A percentile compares a stretch with the other conserved stretches of the same genome.
Conservation (phyloP, 305 asterid genomes). For the Fraxinus latifolia region DNA sequence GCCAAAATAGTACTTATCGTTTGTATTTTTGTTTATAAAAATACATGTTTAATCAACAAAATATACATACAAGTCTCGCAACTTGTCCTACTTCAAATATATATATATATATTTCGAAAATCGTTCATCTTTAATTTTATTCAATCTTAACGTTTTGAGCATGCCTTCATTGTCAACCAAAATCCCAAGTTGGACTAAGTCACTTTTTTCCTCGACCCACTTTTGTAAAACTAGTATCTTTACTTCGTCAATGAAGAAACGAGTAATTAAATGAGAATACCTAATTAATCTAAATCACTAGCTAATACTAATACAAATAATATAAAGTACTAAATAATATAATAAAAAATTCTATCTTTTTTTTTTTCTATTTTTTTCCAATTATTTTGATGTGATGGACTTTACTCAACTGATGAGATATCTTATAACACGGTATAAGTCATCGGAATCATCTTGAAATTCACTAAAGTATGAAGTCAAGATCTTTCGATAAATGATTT, state of each 20-base stretch:
- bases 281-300: neutral
- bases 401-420: neutral
- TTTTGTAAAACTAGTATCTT: neutral
- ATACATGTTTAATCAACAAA: neutral
- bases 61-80: neutral
- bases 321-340: too few relatives aligned
- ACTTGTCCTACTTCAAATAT: neutral
- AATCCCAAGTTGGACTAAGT: neutral
- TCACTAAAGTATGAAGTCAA: neutral
- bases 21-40: neutral
- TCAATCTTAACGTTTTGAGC: neutral
- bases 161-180: neutral
- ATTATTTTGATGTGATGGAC: neutral
- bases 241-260: neutral
- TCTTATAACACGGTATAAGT: neutral
- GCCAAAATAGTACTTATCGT: conserved; percentile 19
- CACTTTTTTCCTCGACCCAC: neutral
- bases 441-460: neutral
- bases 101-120: neutral
- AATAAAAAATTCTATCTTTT: too few relatives aligned
- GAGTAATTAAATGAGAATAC: neutral
- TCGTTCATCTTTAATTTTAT: neutral
- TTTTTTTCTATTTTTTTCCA: too few relatives aligned
- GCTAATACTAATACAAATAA: neutral
- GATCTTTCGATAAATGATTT: neutral